Conservation (phyloP, 202 grass and related monocot genomes). For the Setaria viridis region DNA sequence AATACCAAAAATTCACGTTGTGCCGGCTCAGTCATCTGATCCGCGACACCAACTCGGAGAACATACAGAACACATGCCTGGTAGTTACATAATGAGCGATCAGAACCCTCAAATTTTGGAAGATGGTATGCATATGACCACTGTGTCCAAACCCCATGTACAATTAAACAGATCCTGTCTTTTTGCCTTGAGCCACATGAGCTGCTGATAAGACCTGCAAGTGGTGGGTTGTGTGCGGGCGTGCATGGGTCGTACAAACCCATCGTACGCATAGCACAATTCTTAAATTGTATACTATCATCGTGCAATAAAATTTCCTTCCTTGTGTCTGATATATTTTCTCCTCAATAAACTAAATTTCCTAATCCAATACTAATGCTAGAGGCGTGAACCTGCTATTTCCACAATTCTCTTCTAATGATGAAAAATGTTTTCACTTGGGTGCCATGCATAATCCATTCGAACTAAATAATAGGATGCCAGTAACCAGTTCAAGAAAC, state of each 20-base stretch:
- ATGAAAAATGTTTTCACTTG: conserved; percentile 6
- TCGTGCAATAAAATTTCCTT: conserved; percentile 37
- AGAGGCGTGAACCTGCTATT: conserved; percentile 3
- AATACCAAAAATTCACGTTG: conserved; percentile 89
- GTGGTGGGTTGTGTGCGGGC: neutral
- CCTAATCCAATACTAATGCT: conserved; percentile 12
- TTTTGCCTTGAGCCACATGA: neutral
- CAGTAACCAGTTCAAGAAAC: conserved; percentile 16
- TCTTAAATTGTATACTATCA: neutral
- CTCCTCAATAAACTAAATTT: conserved; percentile 37
- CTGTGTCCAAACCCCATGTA: neutral
- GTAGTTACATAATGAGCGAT: conserved; percentile 48
- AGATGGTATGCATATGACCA: neutral
- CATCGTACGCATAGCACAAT: neutral
- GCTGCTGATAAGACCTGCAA: neutral
- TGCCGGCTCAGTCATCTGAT: conserved; percentile 89
- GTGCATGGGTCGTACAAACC: neutral
- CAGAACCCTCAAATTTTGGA: conserved; percentile 27
- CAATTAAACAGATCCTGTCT: neutral
- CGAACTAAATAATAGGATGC: neutral
- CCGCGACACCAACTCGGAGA: conserved; percentile 87
- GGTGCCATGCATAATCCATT: conserved; percentile 8
- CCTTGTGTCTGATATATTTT: conserved; percentile 24
- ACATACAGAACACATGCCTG: conserved; percentile 96
- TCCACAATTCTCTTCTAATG: neutral